Base-by-base conservation (phyloP, 805 yeast genomes). In the Kuraishia ogatae region DNA sequence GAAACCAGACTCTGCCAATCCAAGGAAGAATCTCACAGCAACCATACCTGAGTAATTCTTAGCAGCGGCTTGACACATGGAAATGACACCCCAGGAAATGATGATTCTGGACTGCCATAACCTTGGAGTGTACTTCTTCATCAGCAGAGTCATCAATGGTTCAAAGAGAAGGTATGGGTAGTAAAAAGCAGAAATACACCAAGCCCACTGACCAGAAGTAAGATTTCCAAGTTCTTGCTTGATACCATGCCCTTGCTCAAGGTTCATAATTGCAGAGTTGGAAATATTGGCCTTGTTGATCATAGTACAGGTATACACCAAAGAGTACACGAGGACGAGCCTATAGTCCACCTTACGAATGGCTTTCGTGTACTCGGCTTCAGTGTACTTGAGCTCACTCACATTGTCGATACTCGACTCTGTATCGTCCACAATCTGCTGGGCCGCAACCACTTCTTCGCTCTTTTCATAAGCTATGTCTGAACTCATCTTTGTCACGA, bases 11-110 rank as follows among this genome's bases (percentile, higher is more conserved):
- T 78, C 83, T 15, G 73, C 72, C 54, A 80, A 69, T 1, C 86
- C 86, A 24, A 81, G 65, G 59, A 79, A 75, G 62, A 81, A 78
- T 59, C 85, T 66, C 26, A 77, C 58, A 2, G 72, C 77, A 53
- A 72, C 66, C 2, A 81, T 71, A 46, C 83, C 84, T 22, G 71
- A 70, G 59, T 73, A 75, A 56, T 72, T 76, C 53, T 55, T 58
- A 22, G 79, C 80, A 0, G 77, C 70, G 63, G 80, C 78, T 46
- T 73, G 77, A 39, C 77, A 65, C 58, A 79, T 78, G 7, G 77
- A 71, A 39, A 78, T 66, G 5, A 74, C 47, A 0, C 79, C 68
- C 86, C 86, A 81, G 2, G 68, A 35, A 15, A 71, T 59, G 17
- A 74, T 64, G 53, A 77, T 64, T 2, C 46, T 20, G 50, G 54